These are phyloP conservation scores for Collybia sordida DNA, from an alignment of 768 basidiomycete genomes.

Conservation along the genomic window DNA sequence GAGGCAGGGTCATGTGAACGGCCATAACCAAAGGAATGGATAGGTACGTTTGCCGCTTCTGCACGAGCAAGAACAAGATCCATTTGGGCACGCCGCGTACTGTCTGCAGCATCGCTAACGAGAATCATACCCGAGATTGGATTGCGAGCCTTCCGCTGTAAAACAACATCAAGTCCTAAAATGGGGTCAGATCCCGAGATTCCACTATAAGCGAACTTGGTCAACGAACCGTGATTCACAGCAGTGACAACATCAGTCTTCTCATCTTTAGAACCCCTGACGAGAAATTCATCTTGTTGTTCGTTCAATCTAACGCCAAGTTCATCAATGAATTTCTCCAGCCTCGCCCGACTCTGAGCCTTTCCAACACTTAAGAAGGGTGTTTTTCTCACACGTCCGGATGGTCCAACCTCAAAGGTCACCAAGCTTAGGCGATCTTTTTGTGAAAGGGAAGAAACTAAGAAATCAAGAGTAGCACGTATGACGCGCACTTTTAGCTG, in stretches of 20 bases:
- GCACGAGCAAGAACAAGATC: slow-evolving; percentile 96
- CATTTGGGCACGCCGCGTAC: slow-evolving; percentile 94
- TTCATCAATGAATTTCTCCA: slow-evolving; percentile 79
- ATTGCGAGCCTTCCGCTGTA: slow-evolving; percentile 92
- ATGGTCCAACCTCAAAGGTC: slow-evolving; percentile 87
- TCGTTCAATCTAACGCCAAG: slow-evolving; percentile 48
- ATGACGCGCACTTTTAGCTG: slow-evolving; percentile 89
- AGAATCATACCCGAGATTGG: slow-evolving; percentile 90
- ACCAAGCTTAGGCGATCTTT: slow-evolving; percentile 88
- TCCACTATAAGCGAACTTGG: background rate
- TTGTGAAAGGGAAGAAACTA: slow-evolving; percentile 71
- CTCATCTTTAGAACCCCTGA: slow-evolving; percentile 81
- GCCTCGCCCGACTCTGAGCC: slow-evolving; percentile 62
- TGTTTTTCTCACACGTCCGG: slow-evolving; percentile 86
- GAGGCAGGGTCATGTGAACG: slow-evolving; percentile 97
- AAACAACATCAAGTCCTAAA: slow-evolving; percentile 84
- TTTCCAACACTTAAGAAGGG: slow-evolving; percentile 82
- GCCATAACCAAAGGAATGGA: slow-evolving; percentile 96
- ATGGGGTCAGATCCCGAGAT: slow-evolving; percentile 3
- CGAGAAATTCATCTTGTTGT: slow-evolving; percentile 51
- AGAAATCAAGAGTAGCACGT: slow-evolving; percentile 83
- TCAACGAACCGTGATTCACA: slow-evolving; percentile 81
- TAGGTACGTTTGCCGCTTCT: slow-evolving; percentile 95
- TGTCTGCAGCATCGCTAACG: slow-evolving; percentile 90
- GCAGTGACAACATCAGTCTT: slow-evolving; percentile 97